Conservation (phyloP, 345 rosid species). For the Acer negundo region DNA sequence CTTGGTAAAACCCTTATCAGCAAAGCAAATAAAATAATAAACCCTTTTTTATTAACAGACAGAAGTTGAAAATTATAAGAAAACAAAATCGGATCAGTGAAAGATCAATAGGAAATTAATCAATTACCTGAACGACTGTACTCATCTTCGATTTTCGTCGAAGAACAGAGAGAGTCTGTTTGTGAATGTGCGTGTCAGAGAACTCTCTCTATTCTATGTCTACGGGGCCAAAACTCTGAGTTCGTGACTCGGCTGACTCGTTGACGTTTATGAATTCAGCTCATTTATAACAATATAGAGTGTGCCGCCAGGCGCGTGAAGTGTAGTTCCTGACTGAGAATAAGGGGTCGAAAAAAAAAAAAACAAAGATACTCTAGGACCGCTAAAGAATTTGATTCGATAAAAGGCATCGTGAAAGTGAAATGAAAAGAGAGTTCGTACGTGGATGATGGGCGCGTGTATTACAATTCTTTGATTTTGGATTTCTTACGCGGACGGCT, state of each 20-base stretch:
- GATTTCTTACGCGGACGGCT: background rate
- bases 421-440: background rate
- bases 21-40: background rate
- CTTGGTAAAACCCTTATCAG: constrained; percentile 83
- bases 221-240: background rate
- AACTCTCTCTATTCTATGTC: background rate
- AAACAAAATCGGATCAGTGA: background rate
- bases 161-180: constrained; percentile 13
- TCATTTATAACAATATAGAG: background rate
- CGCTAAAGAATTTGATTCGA: background rate
- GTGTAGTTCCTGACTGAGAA: background rate
- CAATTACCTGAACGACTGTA: constrained; percentile 63
- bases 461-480: background rate
- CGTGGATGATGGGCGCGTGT: constrained; percentile 6
- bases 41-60: background rate
- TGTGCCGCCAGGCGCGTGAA: background rate
- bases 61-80: background rate
- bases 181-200: background rate
- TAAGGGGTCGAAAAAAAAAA: background rate
- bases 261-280: background rate
- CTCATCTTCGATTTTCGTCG: constrained; percentile 41
- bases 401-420: background rate
- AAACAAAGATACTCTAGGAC: background rate
- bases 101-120: background rate
- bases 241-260: background rate